Evolutionary conservation across 1,284 basidiomycete species (phyloP).

Genomic region (Uromyces viciae-fabae): DNA sequence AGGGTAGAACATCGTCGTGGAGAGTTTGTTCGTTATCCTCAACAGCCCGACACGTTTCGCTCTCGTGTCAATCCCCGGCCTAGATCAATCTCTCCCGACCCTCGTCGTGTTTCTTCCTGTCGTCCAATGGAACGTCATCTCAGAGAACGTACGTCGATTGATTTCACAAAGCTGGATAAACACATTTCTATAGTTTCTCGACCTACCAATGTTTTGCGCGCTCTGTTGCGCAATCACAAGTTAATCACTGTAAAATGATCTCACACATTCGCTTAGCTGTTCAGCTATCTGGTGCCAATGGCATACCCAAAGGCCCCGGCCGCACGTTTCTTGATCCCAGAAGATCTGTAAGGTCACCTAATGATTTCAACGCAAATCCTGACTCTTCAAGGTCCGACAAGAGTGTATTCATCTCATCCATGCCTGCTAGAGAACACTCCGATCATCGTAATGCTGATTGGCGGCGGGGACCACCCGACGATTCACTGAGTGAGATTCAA

Average conservation of each 20-base stretch:
- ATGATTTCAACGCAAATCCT: neutral
- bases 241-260: neutral
- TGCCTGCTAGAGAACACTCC: neutral
- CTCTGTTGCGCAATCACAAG: neutral
- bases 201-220: neutral
- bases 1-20: neutral
- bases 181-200: neutral
- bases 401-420: neutral
- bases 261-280: conserved; percentile 12
- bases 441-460: neutral
- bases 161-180: neutral
- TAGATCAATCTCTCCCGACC: conserved; percentile 22
- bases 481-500: conserved; percentile 5
- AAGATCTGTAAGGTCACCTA: neutral
- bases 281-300: conserved; percentile 27
- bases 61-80: neutral
- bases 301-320: conserved; percentile 20
- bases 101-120: conserved; percentile 22
- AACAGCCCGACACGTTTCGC: neutral
- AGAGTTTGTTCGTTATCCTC: conserved; percentile 7
- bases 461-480: neutral
- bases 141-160: conserved; percentile 30
- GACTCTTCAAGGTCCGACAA: neutral
- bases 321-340: conserved; percentile 19
- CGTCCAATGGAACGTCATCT: neutral